Percentiles rank a stretch among this genome's conserved stretches.
Conservation (phyloP, 2,329 filamentous ascomycete genomes). For the Botrytis fragariae region DNA sequence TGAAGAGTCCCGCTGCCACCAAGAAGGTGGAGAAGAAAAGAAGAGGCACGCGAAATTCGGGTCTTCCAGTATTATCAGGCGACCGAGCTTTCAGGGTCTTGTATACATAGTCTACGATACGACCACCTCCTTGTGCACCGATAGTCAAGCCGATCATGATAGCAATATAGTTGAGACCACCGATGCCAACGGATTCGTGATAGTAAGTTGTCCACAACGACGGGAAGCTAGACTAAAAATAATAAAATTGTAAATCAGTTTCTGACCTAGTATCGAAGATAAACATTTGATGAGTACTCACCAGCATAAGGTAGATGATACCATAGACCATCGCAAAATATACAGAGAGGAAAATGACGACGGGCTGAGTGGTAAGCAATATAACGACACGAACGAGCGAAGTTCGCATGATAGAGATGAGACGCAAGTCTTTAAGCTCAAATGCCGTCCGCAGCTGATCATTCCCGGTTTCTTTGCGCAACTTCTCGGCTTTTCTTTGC, state of each 20-base stretch:
- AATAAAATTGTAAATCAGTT: not conserved
- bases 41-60: conserved; percentile 61
- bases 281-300: not conserved
- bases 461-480: conserved; percentile 52
- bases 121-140: conserved; percentile 34
- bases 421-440: conserved; percentile 43
- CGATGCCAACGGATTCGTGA: conserved; percentile 52
- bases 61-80: conserved; percentile 36
- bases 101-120: conserved; percentile 47
- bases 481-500: conserved; percentile 41
- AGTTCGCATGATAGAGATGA: conserved; percentile 39
- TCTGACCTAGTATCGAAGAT: not conserved
- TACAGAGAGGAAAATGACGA: conserved; percentile 50
- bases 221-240: conserved; percentile 51
- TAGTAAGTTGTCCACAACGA: conserved; percentile 55
- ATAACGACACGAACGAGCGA: conserved; percentile 47
- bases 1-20: conserved; percentile 54
- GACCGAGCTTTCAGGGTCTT: conserved; percentile 24
- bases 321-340: conserved; percentile 53
- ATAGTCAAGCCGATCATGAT: conserved; percentile 45
- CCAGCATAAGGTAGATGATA: conserved; percentile 52
- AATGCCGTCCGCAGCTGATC: conserved; percentile 47
- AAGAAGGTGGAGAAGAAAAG: conserved; percentile 53
- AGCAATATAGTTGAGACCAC: conserved; percentile 53
- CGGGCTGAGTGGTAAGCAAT: conserved; percentile 50